Evolutionary conservation across 2,329 filamentous ascomycete genomes (phyloP).

Genomic region (Coniochaeta hoffmannii): DNA sequence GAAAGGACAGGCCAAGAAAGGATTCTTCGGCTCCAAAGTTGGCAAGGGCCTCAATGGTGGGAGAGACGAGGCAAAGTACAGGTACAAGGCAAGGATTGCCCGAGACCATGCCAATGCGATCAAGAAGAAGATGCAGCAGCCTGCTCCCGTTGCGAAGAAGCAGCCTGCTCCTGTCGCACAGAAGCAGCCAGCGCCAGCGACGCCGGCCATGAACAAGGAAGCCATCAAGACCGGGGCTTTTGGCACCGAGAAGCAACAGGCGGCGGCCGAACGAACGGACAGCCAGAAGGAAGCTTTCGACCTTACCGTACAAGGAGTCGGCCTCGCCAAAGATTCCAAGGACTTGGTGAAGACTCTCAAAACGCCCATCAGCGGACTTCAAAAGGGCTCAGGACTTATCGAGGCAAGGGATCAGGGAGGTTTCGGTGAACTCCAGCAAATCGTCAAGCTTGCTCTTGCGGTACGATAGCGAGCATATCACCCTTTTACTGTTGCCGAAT

Average conservation of each 20-base stretch:
- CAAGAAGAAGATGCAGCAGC: not conserved
- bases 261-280: not conserved
- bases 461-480: not conserved
- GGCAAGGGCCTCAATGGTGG: not conserved
- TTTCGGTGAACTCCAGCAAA: not conserved
- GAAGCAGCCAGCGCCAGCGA: not conserved
- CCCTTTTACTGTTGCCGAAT: not conserved
- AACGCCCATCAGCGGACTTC: not conserved
- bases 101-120: not conserved
- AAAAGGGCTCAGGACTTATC: not conserved
- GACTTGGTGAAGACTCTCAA: not conserved
- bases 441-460: conserved; percentile 1
- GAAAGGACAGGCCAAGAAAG: not conserved
- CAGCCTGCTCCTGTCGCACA: not conserved
- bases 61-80: not conserved
- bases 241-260: not conserved
- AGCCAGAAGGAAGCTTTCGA: not conserved
- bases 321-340: not conserved
- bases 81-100: not conserved
- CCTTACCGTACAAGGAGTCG: not conserved
- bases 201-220: not conserved
- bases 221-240: not conserved
- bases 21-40: not conserved
- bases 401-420: not conserved
- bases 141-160: not conserved